These are phyloP conservation scores for Aspergillus pseudoterreus DNA, from an alignment of 2,329 filamentous ascomycete genomes.

Conservation along the genomic window DNA sequence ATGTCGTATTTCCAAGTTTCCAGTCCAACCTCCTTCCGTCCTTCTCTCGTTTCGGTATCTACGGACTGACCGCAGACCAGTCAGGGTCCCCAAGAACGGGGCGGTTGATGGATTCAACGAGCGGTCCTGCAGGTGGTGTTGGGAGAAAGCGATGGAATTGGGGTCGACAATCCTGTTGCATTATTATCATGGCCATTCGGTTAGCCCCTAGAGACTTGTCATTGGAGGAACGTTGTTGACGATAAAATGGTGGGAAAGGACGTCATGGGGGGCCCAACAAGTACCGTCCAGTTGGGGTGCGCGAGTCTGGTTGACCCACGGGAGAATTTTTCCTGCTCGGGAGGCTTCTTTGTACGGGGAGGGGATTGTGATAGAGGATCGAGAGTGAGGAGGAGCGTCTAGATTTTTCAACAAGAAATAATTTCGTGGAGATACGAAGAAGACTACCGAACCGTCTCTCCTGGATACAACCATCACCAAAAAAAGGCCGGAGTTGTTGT, in stretches of 20 bases:
- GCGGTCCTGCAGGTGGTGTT: no score
- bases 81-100: no score
- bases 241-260: constrained; percentile 15
- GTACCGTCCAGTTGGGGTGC: constrained; percentile 7
- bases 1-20: no score
- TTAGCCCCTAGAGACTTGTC: no score
- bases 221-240: constrained; percentile 4
- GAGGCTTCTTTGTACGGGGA: neutral
- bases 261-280: constrained; percentile 13
- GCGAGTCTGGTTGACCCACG: neutral
- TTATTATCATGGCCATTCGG: neutral
- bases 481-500: neutral
- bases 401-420: no score
- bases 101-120: no score
- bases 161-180: no score
- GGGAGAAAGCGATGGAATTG: no score
- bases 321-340: neutral
- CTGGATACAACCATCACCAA: neutral
- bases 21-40: no score
- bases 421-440: neutral
- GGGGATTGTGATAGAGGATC: neutral
- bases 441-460: neutral
- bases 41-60: no score
- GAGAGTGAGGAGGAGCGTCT: neutral
- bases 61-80: no score